Percentiles rank a stretch among this genome's conserved stretches.
Conservation (phyloP, 2,329 filamentous ascomycete species). For the Penicillium verrucosum region DNA sequence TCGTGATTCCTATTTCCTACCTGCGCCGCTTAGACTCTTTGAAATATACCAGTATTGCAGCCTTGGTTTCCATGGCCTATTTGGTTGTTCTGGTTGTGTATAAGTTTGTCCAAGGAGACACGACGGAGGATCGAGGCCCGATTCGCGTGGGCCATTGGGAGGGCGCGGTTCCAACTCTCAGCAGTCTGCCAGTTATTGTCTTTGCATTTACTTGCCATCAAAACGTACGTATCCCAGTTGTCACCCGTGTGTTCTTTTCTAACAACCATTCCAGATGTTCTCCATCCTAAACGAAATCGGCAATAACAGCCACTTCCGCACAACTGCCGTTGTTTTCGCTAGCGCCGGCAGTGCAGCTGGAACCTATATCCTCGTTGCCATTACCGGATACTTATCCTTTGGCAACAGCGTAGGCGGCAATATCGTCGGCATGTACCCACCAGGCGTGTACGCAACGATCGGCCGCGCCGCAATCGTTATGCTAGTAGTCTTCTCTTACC, state of each 20-base stretch:
- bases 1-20: conserved; percentile 93
- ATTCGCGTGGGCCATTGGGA: conserved; percentile 76
- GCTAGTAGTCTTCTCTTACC: conserved; percentile 93
- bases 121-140: conserved; percentile 67
- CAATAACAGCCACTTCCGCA: conserved; percentile 74
- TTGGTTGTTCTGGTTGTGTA: conserved; percentile 89
- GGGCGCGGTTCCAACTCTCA: conserved; percentile 72
- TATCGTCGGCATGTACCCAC: conserved; percentile 85
- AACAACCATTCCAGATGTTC: conserved; percentile 70
- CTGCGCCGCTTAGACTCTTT: conserved; percentile 86
- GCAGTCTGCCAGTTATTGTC: conserved; percentile 88
- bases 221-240: conserved; percentile 61
- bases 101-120: conserved; percentile 78
- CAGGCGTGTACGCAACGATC: conserved; percentile 80
- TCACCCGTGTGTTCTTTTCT: background rate
- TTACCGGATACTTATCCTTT: conserved; percentile 94
- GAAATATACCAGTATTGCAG: conserved; percentile 93
- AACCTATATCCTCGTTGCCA: conserved; percentile 86
- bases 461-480: conserved; percentile 93
- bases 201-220: conserved; percentile 99
- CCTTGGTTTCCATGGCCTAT: conserved; percentile 89
- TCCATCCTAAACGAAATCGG: conserved; percentile 94
- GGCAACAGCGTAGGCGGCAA: conserved; percentile 87
- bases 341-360: conserved; percentile 86
- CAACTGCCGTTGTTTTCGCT: conserved; percentile 72